phyloP scores from a whole-genome alignment of 768 basidiomycete genomes.

The Kwoniella sp. region DNA sequence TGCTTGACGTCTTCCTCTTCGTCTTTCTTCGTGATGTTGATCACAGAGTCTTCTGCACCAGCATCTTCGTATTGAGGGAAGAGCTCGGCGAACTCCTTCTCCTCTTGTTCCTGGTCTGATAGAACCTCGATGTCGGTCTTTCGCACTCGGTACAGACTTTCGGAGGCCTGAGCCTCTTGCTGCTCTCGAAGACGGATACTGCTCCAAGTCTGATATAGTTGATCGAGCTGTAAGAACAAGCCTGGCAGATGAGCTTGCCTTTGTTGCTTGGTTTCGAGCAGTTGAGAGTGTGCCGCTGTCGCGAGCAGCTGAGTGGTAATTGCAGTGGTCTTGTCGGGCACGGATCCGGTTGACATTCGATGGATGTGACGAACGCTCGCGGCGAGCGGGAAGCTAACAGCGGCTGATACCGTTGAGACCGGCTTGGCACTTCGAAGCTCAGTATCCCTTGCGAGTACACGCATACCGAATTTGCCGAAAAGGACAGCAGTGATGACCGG shows the following conservation, averaged over 20 bases:
- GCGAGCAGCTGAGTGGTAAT: slow-evolving; percentile 30
- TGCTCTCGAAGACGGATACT: slow-evolving; percentile 73
- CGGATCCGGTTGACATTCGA: background rate
- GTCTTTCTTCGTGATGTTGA: slow-evolving; percentile 33
- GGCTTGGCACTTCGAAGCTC: slow-evolving; percentile 14
- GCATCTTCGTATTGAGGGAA: slow-evolving; percentile 68
- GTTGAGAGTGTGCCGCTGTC: slow-evolving; percentile 21
- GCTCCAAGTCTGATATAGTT: slow-evolving; percentile 77
- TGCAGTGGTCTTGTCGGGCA: slow-evolving; percentile 14
- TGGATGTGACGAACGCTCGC: slow-evolving; percentile 11
- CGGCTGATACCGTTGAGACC: slow-evolving; percentile 5
- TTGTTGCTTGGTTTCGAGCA: slow-evolving; percentile 16
- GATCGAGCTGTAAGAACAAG: slow-evolving; percentile 67
- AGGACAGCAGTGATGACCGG: slow-evolving; percentile 70
- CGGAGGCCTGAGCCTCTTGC: slow-evolving; percentile 66
- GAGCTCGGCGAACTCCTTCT: slow-evolving; percentile 75
- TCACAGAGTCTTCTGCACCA: slow-evolving; percentile 21
- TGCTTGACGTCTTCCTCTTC: slow-evolving; percentile 46
- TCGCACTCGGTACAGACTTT: slow-evolving; percentile 74
- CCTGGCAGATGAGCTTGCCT: slow-evolving; percentile 19
- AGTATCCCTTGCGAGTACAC: slow-evolving; percentile 58
- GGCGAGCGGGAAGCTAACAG: slow-evolving; percentile 24
- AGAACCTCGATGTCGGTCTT: slow-evolving; percentile 62
- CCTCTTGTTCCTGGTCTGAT: slow-evolving; percentile 75
- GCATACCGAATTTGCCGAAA: slow-evolving; percentile 72